Evolutionary conservation across 1,139 yeast species (phyloP), one percentile per base, ranked within the genome.

Genomic region (Groenewaldozyma sp.): DNA sequence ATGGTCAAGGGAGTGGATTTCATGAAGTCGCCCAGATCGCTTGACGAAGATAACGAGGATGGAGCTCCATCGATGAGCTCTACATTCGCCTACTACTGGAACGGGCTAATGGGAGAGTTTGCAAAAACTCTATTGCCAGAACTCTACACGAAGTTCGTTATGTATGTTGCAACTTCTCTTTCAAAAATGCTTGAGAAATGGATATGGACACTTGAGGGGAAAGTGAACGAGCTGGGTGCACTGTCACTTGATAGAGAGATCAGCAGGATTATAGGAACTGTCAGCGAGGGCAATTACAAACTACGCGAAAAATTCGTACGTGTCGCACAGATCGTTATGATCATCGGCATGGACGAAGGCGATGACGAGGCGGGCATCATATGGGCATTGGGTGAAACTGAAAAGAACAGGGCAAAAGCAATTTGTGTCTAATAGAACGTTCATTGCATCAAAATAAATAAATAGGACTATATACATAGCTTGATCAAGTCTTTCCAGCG

Each of bases 301-400:
- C 64, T 87, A 51, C 69, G 95, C 46, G 91, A 84, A 45, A 74
- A 76, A 53, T 91, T 88, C 55, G 71, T 82, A 2, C 70, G 86
- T 44, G 78, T 86, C 2, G 86, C 95, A 0, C 97, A 88, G 58
- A 70, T 88, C 35, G 82, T 86, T 7, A 73, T 84, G 65, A 66
- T 86, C 35, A 68, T 87, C 31, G 93, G 95, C 2, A 71, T 86
- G 66, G 95, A 86, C 50, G 91, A 82, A 45, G 91, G 80, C 40
- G 94, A 82, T 7, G 73, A 68, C 18, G 72, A 67, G 24, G 70
- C 62, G 10, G 78, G 77, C 6, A 74, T 82, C 38, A 77, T 78
- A 44, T 87, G 95, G 95, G 79, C 81, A 0, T 64, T 87, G 48
- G 78, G 84, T 13, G 86, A 87, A 4, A 74, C 71, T 31, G 96